Evolutionary conservation across 306 rosid species (phyloP).

Genomic region (Pueraria montana): DNA sequence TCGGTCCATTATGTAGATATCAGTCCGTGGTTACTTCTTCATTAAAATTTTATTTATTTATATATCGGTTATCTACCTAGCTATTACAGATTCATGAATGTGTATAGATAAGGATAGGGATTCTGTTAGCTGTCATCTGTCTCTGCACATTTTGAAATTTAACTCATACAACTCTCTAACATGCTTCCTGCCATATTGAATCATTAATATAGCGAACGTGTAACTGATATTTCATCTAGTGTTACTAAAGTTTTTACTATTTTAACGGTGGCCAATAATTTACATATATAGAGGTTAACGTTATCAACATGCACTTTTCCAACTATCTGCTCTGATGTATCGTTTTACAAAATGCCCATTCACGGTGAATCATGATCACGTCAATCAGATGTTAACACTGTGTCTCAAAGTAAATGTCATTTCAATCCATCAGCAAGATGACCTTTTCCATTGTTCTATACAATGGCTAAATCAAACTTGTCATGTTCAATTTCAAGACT

Average conservation of each 20-base stretch:
- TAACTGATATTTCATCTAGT: neutral
- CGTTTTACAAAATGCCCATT: neutral
- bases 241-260: neutral
- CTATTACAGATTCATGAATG: no score
- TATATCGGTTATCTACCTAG: no score
- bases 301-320: neutral
- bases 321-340: neutral
- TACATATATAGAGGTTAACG: constrained; percentile 7
- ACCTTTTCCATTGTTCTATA: neutral
- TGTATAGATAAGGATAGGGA: no score
- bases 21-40: neutral
- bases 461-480: neutral
- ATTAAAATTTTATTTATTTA: neutral
- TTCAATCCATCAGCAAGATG: constrained; percentile 15
- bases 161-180: neutral
- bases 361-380: no score
- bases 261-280: neutral
- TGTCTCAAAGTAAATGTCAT: neutral
- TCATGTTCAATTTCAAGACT: neutral
- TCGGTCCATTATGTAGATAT: neutral
- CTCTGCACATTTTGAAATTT: neutral
- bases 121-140: no score
- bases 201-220: neutral
- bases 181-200: neutral
- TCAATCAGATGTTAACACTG: no score